Conservation (phyloP, 495 filamentous ascomycete genomes). For the Margaritispora aquatica region DNA sequence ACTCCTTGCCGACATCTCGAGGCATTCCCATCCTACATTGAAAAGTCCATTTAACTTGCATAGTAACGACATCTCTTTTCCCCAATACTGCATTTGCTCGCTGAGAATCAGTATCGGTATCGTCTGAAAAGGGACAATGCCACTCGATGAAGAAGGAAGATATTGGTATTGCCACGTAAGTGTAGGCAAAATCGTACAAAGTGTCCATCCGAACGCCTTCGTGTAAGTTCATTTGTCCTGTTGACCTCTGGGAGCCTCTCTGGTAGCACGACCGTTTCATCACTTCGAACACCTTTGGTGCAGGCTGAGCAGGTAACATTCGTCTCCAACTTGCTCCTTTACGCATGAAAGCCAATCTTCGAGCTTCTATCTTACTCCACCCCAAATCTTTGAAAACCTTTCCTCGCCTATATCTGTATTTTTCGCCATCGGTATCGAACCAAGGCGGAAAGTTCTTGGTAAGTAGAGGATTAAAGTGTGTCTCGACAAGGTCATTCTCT, state of each 20-base stretch:
- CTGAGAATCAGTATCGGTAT: neutral
- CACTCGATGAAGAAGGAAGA: neutral
- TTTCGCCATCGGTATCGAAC: neutral
- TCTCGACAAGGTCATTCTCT: neutral
- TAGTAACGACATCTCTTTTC: neutral
- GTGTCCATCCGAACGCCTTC: conserved; percentile 1
- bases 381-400: neutral
- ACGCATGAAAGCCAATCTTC: neutral
- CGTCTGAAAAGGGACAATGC: neutral
- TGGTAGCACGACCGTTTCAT: neutral
- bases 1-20: neutral
- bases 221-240: neutral
- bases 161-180: neutral
- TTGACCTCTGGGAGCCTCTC: neutral
- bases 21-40: neutral
- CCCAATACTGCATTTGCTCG: neutral
- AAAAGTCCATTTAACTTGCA: neutral
- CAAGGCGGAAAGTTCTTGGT: neutral
- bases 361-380: neutral
- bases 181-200: conserved; percentile 3
- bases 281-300: neutral
- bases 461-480: conserved; percentile 5
- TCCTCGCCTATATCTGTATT: neutral
- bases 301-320: conserved; percentile 11
- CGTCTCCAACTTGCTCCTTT: conserved; percentile 11